phyloP scores from a whole-genome alignment of 2,329 filamentous ascomycete genomes.

The Curvularia sp. region DNA sequence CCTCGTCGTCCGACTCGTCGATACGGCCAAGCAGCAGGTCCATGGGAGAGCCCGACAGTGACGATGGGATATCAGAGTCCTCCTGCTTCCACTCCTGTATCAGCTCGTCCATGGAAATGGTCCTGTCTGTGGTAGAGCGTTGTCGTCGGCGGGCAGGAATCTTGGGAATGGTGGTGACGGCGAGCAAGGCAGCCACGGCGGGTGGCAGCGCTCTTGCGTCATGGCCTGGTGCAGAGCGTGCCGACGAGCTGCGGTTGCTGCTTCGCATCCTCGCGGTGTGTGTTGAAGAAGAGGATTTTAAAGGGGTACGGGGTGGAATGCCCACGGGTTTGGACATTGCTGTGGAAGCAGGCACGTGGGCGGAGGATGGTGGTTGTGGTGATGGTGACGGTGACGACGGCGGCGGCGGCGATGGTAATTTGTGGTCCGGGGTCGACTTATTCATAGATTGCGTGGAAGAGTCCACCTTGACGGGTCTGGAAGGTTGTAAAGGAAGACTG shows the following conservation, averaged over 20 bases:
- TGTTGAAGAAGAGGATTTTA: conserved; percentile 37
- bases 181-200: conserved; percentile 64
- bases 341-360: conserved; percentile 22
- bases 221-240: conserved; percentile 45
- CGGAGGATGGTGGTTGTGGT: conserved; percentile 14
- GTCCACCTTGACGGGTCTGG: conserved; percentile 19
- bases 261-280: conserved; percentile 43
- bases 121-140: conserved; percentile 51
- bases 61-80: conserved; percentile 47
- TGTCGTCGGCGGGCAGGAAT: conserved; percentile 53
- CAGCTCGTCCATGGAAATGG: conserved; percentile 64
- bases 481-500: conserved; percentile 23
- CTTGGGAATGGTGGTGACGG: conserved; percentile 65
- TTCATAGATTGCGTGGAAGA: conserved; percentile 17
- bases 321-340: conserved; percentile 51
- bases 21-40: conserved; percentile 64
- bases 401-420: conserved; percentile 10
- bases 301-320: conserved; percentile 49
- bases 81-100: conserved; percentile 63
- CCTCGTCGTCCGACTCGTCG: conserved; percentile 54
- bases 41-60: conserved; percentile 56
- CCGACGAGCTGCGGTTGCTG: conserved; percentile 38
- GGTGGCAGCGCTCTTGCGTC: conserved; percentile 57
- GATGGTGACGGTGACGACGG: background rate
- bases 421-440: conserved; percentile 10